phyloP scores from a whole-genome alignment of 495 filamentous ascomycete genomes.

The Neurospora discreta region DNA sequence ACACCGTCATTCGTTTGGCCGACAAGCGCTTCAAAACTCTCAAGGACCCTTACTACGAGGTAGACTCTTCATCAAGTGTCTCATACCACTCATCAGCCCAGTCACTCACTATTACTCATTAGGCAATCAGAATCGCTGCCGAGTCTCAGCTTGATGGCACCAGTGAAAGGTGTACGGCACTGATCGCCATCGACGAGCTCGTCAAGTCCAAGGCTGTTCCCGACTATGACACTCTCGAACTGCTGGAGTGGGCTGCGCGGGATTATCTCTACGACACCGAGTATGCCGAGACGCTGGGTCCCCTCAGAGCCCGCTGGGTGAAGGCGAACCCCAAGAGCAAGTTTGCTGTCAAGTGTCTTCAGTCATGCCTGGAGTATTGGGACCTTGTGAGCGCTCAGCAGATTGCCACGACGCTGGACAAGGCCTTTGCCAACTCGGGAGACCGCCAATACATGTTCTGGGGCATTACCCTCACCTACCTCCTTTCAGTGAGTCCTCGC shows the following conservation, averaged over 20 bases:
- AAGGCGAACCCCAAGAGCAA: conserved; percentile 33
- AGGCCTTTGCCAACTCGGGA: conserved; percentile 22
- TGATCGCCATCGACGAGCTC: conserved; percentile 25
- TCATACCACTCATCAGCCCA: background rate
- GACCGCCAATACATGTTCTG: conserved; percentile 33
- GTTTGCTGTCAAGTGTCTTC: conserved; percentile 25
- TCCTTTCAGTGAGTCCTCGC: conserved; percentile 31
- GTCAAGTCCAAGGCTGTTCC: conserved; percentile 24
- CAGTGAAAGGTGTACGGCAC: conserved; percentile 20
- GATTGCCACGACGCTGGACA: conserved; percentile 35
- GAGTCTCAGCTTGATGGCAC: conserved; percentile 33
- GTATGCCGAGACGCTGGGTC: conserved; percentile 30
- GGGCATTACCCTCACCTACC: conserved; percentile 31
- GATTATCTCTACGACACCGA: conserved; percentile 19
- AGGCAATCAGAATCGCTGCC: conserved; percentile 35
- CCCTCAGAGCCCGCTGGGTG: conserved; percentile 28
- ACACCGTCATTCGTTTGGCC: conserved; percentile 27
- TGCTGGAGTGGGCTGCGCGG: conserved; percentile 30
- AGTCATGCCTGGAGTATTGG: conserved; percentile 32
- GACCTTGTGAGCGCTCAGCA: conserved; percentile 40
- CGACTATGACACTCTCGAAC: conserved; percentile 31
- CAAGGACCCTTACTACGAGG: conserved; percentile 38
- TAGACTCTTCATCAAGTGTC: conserved; percentile 3
- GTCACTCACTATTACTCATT: conserved; percentile 3
- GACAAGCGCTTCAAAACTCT: conserved; percentile 27